phyloP scores from a whole-genome alignment of 129 eudicot genomes.

The Centrapalus pauciflorus region DNA sequence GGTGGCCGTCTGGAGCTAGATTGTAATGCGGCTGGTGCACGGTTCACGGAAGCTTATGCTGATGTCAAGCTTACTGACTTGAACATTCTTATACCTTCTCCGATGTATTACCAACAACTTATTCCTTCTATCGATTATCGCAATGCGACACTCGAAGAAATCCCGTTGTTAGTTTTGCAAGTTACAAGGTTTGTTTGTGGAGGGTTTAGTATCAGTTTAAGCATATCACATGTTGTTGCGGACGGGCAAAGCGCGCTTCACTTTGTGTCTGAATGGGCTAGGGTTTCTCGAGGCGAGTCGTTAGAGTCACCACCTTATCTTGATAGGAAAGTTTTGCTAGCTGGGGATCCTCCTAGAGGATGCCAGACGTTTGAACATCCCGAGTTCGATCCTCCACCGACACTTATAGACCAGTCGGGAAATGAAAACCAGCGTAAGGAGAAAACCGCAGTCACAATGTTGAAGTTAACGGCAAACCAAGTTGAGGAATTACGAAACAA shows the following conservation, averaged over 20 bases:
- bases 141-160: conserved; percentile 31
- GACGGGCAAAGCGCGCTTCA: conserved; percentile 61
- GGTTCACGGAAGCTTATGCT: conserved; percentile 41
- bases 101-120: conserved; percentile 22
- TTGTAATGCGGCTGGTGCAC: conserved; percentile 44
- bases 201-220: conserved; percentile 37
- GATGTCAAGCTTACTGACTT: conserved; percentile 29
- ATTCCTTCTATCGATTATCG: conserved; percentile 45
- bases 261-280: conserved; percentile 58
- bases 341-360: conserved; percentile 32
- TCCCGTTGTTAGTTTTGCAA: conserved; percentile 38
- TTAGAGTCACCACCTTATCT: conserved; percentile 31
- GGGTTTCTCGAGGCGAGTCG: conserved; percentile 40
- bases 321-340: conserved; percentile 39
- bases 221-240: conserved; percentile 41
- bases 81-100: conserved; percentile 28
- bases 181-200: conserved; percentile 56
- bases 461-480: conserved; percentile 35
- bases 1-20: conserved; percentile 57
- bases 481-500: conserved; percentile 31
- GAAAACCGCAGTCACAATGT: conserved; percentile 27
- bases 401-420: conserved; percentile 15
- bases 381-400: conserved; percentile 34
- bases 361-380: conserved; percentile 3
- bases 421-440: conserved; percentile 16